These are phyloP conservation scores for Pleurotus pulmonarius DNA, from an alignment of 768 basidiomycete species.

Conservation along the genomic window DNA sequence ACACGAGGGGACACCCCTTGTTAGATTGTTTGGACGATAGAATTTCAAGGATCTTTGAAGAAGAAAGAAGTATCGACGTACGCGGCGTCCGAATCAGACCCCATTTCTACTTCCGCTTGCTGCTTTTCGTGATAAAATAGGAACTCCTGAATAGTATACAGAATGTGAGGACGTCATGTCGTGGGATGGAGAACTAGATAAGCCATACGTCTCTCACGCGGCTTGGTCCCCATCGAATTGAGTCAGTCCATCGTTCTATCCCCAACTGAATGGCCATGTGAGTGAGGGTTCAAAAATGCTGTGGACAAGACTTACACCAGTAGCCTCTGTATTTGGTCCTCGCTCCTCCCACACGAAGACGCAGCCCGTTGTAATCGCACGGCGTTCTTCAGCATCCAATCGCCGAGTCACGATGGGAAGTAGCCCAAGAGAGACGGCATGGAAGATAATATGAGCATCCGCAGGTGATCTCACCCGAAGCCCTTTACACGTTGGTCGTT, in stretches of 20 bases:
- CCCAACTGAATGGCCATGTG: slow-evolving; percentile 43
- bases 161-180: slow-evolving; percentile 10
- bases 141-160: slow-evolving; percentile 52
- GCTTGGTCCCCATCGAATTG: slow-evolving; percentile 75
- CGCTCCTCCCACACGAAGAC: slow-evolving; percentile 87
- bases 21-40: not conserved
- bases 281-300: slow-evolving; percentile 4
- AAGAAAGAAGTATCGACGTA: slow-evolving; percentile 23
- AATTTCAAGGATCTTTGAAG: not conserved
- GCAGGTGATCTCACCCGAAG: slow-evolving; percentile 60
- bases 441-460: slow-evolving; percentile 75
- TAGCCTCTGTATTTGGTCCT: slow-evolving; percentile 60
- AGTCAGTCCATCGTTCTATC: slow-evolving; percentile 82
- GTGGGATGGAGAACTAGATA: slow-evolving; percentile 10
- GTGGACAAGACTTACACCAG: slow-evolving; percentile 44
- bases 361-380: slow-evolving; percentile 64
- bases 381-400: slow-evolving; percentile 72
- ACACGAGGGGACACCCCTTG: not conserved
- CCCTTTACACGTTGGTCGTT: slow-evolving; percentile 63
- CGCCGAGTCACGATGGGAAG: slow-evolving; percentile 69
- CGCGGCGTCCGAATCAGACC: slow-evolving; percentile 50
- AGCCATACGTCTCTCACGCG: slow-evolving; percentile 66
- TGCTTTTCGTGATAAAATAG: slow-evolving; percentile 72
- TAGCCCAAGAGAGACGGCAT: slow-evolving; percentile 55
- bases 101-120: slow-evolving; percentile 39